Conservation (phyloP, 768 basidiomycete genomes). For the Lactifluus echinatus region DNA sequence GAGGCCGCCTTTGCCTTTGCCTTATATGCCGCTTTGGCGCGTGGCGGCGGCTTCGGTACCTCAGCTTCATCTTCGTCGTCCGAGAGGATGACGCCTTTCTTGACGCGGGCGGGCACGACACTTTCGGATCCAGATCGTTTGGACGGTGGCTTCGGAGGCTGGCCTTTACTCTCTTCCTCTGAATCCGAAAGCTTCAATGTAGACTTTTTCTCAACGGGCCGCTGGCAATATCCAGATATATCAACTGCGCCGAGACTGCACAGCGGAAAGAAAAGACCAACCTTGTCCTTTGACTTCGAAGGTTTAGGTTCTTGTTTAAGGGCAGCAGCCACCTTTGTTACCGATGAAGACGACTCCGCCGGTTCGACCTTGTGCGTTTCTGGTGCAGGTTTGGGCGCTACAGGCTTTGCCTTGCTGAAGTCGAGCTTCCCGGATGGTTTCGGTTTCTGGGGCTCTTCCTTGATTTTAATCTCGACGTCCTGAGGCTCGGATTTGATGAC, state of each 20-base stretch:
- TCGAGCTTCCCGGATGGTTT: conserved; percentile 45
- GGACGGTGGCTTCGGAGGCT: conserved; percentile 13
- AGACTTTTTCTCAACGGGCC: conserved; percentile 28
- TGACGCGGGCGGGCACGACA: conserved; percentile 31
- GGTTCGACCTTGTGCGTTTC: conserved; percentile 16
- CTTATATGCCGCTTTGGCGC: conserved; percentile 27
- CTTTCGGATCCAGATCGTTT: conserved; percentile 9
- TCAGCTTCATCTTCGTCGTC: conserved; percentile 58
- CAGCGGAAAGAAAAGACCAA: neutral
- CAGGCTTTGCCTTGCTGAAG: conserved; percentile 25
- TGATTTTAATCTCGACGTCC: conserved; percentile 23
- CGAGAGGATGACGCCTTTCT: conserved; percentile 44
- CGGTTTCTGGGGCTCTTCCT: conserved; percentile 24
- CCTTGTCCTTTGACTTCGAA: neutral
- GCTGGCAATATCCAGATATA: conserved; percentile 17
- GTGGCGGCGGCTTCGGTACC: conserved; percentile 28
- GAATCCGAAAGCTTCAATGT: conserved; percentile 21
- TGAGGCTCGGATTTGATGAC: conserved; percentile 24
- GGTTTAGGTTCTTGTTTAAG: conserved; percentile 10
- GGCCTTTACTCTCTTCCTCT: conserved; percentile 19
- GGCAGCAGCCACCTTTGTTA: conserved; percentile 4
- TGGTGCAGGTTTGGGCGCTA: conserved; percentile 10
- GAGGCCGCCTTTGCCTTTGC: conserved; percentile 31
- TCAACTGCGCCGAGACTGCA: neutral
- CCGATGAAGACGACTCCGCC: conserved; percentile 12